Conservation (phyloP, 2,329 filamentous ascomycete genomes). For the Huntiella omanensis region DNA sequence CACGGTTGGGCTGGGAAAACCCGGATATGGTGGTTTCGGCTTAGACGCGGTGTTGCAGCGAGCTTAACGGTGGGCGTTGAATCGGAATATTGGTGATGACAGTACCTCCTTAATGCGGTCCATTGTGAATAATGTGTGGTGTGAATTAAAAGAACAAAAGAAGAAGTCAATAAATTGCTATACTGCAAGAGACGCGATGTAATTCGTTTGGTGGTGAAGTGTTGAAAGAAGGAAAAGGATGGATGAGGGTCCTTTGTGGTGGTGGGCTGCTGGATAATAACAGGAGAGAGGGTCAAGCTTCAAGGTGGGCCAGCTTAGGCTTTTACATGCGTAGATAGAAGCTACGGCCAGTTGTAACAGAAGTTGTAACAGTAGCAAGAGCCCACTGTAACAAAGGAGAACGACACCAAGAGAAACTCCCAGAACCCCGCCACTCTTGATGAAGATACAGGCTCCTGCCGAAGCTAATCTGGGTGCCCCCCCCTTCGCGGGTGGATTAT, state of each 20-base stretch:
- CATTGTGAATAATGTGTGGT: conserved; percentile 28
- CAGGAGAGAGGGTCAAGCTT: conserved; percentile 9
- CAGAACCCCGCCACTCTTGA: not conserved
- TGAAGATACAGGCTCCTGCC: too few relatives aligned
- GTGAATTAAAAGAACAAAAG: conserved; percentile 11
- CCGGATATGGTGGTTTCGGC: too few relatives aligned
- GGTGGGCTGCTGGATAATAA: conserved; percentile 1
- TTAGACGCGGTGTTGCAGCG: too few relatives aligned
- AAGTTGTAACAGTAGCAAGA: not conserved
- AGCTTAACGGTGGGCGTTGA: too few relatives aligned
- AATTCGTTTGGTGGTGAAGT: conserved; percentile 2
- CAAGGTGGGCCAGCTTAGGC: not conserved
- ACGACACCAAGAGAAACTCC: not conserved
- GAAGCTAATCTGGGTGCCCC: too few relatives aligned
- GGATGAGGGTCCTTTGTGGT: not conserved
- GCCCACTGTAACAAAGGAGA: not conserved
- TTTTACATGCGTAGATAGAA: not conserved
- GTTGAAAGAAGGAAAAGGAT: not conserved
- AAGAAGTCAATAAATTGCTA: conserved; percentile 4
- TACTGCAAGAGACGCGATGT: conserved; percentile 6
- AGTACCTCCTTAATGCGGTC: conserved; percentile 81
- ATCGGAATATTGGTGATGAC: not conserved
- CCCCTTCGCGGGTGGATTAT: too few relatives aligned
- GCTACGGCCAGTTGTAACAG: not conserved
- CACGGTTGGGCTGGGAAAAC: not conserved